These are phyloP conservation scores for Mycotypha africana DNA, from an alignment of 371 early-diverging fungal genomes.

Conservation along the genomic window DNA sequence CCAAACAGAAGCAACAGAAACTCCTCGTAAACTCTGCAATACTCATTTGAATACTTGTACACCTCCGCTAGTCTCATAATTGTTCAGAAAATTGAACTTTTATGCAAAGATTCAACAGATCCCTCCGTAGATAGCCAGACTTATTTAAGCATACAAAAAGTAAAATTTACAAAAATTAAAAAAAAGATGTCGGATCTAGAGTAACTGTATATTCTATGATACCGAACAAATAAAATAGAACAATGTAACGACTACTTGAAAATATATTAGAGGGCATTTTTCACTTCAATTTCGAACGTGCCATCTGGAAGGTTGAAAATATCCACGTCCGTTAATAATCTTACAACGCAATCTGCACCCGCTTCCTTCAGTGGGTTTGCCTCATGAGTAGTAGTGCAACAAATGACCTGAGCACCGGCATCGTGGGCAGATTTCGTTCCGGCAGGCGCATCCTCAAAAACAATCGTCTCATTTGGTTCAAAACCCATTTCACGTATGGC, in stretches of 20 bases:
- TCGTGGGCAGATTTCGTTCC: conserved; percentile 49
- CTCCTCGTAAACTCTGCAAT: too few species aligned
- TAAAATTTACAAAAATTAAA: too few species aligned
- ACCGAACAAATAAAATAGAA: too few species aligned
- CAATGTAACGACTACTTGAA: too few species aligned
- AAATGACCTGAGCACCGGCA: conserved; percentile 53
- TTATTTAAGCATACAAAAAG: too few species aligned
- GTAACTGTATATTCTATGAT: too few species aligned
- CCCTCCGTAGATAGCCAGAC: too few species aligned
- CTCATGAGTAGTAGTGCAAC: conserved; percentile 51
- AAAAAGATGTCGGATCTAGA: too few species aligned
- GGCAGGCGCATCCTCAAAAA: conserved; percentile 69
- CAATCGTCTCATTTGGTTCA: conserved; percentile 47
- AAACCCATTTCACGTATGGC: conserved; percentile 38
- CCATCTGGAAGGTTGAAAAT: conserved; percentile 20
- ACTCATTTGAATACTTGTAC: too few species aligned
- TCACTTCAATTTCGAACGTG: conserved; percentile 12
- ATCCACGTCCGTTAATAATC: conserved; percentile 46
- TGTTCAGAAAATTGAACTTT: too few species aligned
- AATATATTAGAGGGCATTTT: conserved; percentile 1
- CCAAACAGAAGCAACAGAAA: conserved; percentile 7
- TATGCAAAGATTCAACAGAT: too few species aligned
- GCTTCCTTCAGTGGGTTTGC: conserved; percentile 46
- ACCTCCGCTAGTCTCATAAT: conserved; percentile 2
- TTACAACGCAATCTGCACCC: conserved; percentile 47